Evolutionary conservation across 345 rosid species (phyloP).

Genomic region (Cardiospermum halicacabum): DNA sequence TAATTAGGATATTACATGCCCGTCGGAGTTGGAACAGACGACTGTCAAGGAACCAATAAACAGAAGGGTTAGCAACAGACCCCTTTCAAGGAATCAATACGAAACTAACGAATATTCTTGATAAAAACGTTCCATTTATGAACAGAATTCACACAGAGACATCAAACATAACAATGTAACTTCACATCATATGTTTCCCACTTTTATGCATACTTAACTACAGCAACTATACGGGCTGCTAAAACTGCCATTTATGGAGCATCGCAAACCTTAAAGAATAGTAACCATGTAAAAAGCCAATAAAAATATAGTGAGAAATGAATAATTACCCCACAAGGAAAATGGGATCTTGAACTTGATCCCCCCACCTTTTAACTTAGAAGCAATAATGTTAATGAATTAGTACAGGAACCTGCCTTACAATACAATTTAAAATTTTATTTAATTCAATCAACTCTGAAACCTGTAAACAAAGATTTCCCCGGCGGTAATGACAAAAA

Average conservation of each 20-base stretch:
- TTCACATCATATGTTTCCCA: neutral
- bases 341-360: neutral
- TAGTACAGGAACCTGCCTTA: neutral
- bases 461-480: neutral
- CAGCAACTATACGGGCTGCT: neutral
- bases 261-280: neutral
- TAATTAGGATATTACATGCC: too few species aligned
- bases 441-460: neutral
- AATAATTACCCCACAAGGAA: too few species aligned
- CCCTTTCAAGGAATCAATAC: neutral
- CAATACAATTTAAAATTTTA: neutral
- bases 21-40: too few species aligned
- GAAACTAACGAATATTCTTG: neutral
- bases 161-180: too few species aligned
- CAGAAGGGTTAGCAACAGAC: too few species aligned
- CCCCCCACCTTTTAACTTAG: too few species aligned
- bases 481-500: constrained; percentile 3
- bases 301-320: neutral
- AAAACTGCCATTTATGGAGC: neutral
- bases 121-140: neutral
- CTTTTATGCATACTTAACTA: too few species aligned
- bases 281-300: neutral
- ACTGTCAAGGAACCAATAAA: too few species aligned
- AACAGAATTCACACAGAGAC: too few species aligned
- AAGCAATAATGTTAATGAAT: neutral